Conservation (phyloP, 805 yeast genomes). For the Candida palmyrensis region DNA sequence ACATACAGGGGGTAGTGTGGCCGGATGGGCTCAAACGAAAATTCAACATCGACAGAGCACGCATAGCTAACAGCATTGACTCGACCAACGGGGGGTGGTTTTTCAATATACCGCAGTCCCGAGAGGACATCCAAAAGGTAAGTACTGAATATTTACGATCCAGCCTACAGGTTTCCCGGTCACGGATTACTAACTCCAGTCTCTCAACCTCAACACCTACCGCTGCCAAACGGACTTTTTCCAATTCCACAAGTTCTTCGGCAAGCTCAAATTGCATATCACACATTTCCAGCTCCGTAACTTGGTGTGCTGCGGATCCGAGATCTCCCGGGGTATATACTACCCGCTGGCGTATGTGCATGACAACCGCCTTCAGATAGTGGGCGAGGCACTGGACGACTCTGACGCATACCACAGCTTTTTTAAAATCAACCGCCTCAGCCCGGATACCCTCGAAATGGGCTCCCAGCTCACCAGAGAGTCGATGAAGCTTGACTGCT, state of each 20-base stretch:
- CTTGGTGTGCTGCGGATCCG: slow-evolving; percentile 37
- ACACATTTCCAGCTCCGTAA: slow-evolving; percentile 57
- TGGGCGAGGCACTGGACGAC: slow-evolving; percentile 20
- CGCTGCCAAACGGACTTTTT: slow-evolving; percentile 30
- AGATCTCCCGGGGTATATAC: slow-evolving; percentile 29
- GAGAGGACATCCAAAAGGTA: slow-evolving; percentile 30
- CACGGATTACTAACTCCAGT: slow-evolving; percentile 21
- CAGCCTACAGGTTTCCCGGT: background rate
- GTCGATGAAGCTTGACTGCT: slow-evolving; percentile 31
- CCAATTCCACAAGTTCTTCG: slow-evolving; percentile 33
- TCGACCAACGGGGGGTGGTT: slow-evolving; percentile 24
- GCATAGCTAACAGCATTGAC: slow-evolving; percentile 22
- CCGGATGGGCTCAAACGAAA: slow-evolving; percentile 26
- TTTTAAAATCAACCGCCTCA: slow-evolving; percentile 31
- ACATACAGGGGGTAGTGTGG: slow-evolving; percentile 35
- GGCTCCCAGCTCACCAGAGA: slow-evolving; percentile 6
- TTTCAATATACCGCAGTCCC: slow-evolving; percentile 29
- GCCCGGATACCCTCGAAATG: slow-evolving; percentile 18
- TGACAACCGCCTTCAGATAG: slow-evolving; percentile 23
- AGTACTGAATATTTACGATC: slow-evolving; percentile 11
- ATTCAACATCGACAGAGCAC: slow-evolving; percentile 26
- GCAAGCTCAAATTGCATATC: slow-evolving; percentile 42
- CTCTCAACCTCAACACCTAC: slow-evolving; percentile 12
- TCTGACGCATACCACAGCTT: slow-evolving; percentile 17
- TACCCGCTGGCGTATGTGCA: slow-evolving; percentile 33